Evolutionary conservation across 345 rosid species (phyloP).

Genomic region (Moricandia arvensis): DNA sequence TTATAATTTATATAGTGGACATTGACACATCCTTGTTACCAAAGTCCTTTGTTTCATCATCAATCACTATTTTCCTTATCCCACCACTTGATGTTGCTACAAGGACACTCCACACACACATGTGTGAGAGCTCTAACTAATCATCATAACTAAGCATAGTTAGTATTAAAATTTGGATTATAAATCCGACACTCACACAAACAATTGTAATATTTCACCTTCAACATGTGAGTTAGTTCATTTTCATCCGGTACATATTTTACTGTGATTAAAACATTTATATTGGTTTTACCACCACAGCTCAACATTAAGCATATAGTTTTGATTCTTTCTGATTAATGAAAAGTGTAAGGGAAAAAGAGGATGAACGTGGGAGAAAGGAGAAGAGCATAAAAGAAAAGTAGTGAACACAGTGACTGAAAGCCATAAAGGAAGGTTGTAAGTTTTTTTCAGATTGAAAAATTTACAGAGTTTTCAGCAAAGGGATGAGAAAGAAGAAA

Average conservation of each 20-base stretch:
- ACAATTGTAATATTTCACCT: neutral
- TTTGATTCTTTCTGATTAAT: slow-evolving; percentile 4
- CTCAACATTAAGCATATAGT: neutral
- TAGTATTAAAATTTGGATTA: neutral
- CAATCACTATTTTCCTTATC: slow-evolving; percentile 6
- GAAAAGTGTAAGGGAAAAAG: neutral
- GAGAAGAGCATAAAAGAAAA: slow-evolving; percentile 26
- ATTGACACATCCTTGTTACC: slow-evolving; percentile 10
- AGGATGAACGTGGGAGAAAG: slow-evolving; percentile 26
- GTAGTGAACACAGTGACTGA: slow-evolving; percentile 28
- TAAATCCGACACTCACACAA: neutral
- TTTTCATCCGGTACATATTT: neutral
- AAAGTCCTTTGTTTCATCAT: slow-evolving; percentile 36
- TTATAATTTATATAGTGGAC: slow-evolving; percentile 32
- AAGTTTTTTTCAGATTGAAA: slow-evolving; percentile 25
- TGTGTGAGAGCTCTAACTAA: neutral
- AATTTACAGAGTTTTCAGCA: slow-evolving; percentile 25
- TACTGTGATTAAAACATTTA: neutral
- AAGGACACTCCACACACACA: slow-evolving; percentile 8
- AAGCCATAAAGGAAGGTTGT: slow-evolving; percentile 25
- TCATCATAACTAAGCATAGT: neutral
- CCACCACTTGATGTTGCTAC: slow-evolving; percentile 26
- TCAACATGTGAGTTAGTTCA: neutral
- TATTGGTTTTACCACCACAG: neutral
- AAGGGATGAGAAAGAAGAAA: slow-evolving; percentile 31